These are phyloP conservation scores for Pholiota molesta DNA, from an alignment of 768 basidiomycete genomes.

Conservation along the genomic window DNA sequence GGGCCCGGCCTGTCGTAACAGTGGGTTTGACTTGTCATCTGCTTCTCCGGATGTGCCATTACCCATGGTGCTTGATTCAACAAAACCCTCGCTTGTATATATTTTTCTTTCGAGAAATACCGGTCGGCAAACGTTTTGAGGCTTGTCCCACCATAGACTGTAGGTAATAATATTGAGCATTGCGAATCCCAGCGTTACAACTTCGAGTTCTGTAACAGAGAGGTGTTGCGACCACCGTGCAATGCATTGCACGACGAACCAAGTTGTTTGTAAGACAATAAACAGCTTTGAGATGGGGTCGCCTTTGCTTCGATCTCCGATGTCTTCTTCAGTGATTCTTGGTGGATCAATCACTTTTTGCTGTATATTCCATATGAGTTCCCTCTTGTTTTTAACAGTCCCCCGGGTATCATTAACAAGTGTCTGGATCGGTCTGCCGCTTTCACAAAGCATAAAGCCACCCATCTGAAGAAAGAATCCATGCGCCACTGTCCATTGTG, in stretches of 20 bases:
- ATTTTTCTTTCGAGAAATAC: not conserved
- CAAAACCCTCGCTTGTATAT: not conserved
- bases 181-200: slow-evolving; percentile 37
- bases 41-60: too few relatives aligned
- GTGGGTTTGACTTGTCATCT: too few relatives aligned
- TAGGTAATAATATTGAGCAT: slow-evolving; percentile 34
- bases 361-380: slow-evolving; percentile 15
- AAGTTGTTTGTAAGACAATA: slow-evolving; percentile 33
- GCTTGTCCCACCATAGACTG: slow-evolving; percentile 42
- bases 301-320: slow-evolving; percentile 32
- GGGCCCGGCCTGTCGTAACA: too few relatives aligned
- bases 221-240: slow-evolving; percentile 25
- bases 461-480: slow-evolving; percentile 24
- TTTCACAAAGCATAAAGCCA: slow-evolving; percentile 5
- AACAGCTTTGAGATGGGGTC: slow-evolving; percentile 35
- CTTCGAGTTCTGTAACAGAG: slow-evolving; percentile 35
- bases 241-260: slow-evolving; percentile 36
- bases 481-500: slow-evolving; percentile 16
- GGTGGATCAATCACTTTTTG: slow-evolving; percentile 19
- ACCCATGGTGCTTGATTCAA: too few relatives aligned
- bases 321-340: slow-evolving; percentile 20
- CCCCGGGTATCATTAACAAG: not conserved
- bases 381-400: not conserved
- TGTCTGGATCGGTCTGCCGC: not conserved
- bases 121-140: slow-evolving; percentile 29